A percentile compares a stretch with the other conserved stretches of the same genome.
Evolutionary conservation across 768 basidiomycete species (phyloP).

Genomic region (Leccinum ochraceum): DNA sequence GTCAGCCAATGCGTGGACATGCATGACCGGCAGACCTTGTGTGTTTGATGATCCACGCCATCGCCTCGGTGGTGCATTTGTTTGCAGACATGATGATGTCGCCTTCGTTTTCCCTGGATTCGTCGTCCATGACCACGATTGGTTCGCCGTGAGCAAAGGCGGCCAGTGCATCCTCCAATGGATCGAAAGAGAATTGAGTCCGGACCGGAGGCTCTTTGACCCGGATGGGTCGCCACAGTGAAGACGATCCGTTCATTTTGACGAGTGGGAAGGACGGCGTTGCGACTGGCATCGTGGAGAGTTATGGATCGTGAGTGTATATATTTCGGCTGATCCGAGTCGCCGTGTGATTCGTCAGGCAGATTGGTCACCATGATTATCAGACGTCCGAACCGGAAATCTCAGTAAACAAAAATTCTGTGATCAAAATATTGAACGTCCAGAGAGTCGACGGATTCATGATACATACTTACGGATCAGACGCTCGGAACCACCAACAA

Average conservation of each 20-base stretch:
- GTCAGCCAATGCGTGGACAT: conserved; percentile 11
- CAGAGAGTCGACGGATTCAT: too few species aligned
- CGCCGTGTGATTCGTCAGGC: neutral
- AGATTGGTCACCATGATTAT: too few species aligned
- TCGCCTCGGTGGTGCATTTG: conserved; percentile 88
- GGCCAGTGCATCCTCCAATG: conserved; percentile 74
- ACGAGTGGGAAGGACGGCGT: neutral
- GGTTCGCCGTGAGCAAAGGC: conserved; percentile 84
- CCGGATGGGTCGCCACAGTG: conserved; percentile 26
- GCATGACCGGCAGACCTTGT: conserved; percentile 66
- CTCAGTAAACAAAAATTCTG: neutral
- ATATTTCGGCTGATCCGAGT: neutral
- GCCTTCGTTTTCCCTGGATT: conserved; percentile 94
- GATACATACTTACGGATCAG: too few species aligned
- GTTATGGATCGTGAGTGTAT: neutral
- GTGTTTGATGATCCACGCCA: conserved; percentile 99
- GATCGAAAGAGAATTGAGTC: conserved; percentile 66
- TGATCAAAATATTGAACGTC: too few species aligned
- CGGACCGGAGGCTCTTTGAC: conserved; percentile 24
- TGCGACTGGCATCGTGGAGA: conserved; percentile 12
- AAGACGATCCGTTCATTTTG: conserved; percentile 16
- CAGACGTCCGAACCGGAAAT: neutral
- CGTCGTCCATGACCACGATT: conserved; percentile 97
- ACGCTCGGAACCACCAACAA: too few species aligned
- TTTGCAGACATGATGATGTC: conserved; percentile 90